Conservation (phyloP, 2,329 filamentous ascomycete species). For the Colletotrichum coccodes region DNA sequence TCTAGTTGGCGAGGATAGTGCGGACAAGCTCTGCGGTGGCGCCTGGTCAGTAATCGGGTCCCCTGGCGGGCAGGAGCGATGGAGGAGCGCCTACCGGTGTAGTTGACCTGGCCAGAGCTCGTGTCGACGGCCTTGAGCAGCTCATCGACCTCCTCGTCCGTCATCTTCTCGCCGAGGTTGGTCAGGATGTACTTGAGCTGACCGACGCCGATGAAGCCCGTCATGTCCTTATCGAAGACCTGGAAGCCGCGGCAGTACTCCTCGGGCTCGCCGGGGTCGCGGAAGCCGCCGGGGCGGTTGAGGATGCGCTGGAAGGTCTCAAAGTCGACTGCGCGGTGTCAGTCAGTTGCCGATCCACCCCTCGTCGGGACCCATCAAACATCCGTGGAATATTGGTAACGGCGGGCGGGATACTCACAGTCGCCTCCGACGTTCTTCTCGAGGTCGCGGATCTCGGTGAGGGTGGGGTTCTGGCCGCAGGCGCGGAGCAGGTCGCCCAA, state of each 20-base stretch:
- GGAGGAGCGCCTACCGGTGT: constrained; percentile 74
- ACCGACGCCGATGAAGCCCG: constrained; percentile 95
- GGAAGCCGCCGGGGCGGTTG: constrained; percentile 97
- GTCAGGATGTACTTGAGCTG: constrained; percentile 98
- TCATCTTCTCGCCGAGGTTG: constrained; percentile 99
- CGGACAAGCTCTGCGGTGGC: constrained; percentile 77
- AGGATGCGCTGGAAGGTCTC: constrained; percentile 97
- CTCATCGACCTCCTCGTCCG: constrained; percentile 98
- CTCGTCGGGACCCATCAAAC: background rate
- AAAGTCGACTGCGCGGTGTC: constrained; percentile 82
- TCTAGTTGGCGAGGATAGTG: constrained; percentile 85
- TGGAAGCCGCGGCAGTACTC: constrained; percentile 99
- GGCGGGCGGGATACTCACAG: constrained; percentile 71
- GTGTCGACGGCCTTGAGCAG: constrained; percentile 98
- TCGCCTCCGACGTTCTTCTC: constrained; percentile 91
- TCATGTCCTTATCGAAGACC: constrained; percentile 99
- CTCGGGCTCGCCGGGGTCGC: constrained; percentile 95
- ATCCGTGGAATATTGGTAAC: background rate
- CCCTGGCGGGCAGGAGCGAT: no score
- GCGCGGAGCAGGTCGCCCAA: constrained; percentile 95
- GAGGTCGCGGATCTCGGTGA: constrained; percentile 90
- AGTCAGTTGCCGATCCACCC: constrained; percentile 1
- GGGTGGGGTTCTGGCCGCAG: constrained; percentile 97
- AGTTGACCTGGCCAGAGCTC: constrained; percentile 96
- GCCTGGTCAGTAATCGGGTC: background rate